Evolutionary conservation across 1,284 basidiomycete genomes (phyloP), one percentile per base, ranked within the genome.

Genomic region (Cutaneotrichosporon cyanovorans): DNA sequence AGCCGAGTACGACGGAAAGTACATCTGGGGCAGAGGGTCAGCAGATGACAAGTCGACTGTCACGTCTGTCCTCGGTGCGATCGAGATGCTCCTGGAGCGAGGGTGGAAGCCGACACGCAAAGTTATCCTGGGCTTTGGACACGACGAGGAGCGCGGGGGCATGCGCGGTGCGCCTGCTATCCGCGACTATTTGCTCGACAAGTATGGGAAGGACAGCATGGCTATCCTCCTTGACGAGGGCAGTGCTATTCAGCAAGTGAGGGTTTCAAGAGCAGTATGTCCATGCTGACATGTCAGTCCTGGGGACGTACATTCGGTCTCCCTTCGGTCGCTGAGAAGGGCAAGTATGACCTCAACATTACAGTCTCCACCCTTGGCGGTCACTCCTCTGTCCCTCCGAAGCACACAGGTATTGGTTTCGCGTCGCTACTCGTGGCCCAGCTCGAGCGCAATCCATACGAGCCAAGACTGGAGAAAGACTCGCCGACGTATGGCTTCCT

Each of bases 381-480:
- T 6, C 75, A 76, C 57, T 74, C 73, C 15, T 73, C 69, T 5
- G 62, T 70, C 2, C 74, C 75, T 1, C 71, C 71, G 1, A 51
- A 53, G 10, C 75, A 75, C 57, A 75, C 73, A 2, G 66, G 68
- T 11, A 75, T 76, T 41, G 75, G 74, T 7, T 59, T 74, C 48
- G 65, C 74, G 51, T 53, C 67, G 0, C 57, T 63, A 25, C 57
- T 75, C 46, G 60, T 76, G 16, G 53, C 58, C 9, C 61, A 56
- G 0, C 59, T 76, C 28, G 73, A 76, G 47, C 56, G 57, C 2
- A 59, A 73, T 44, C 71, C 73, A 0, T 68, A 68, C 62, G 55
- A 57, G 3, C 55, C 60, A 21, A 55, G 57, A 37, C 60, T 76
- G 28, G 42, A 45, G 21, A 21, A 42, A 1, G 4, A 36, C 15